Base-by-base conservation (phyloP, 768 basidiomycete species). In the Lactarius trivialis region DNA sequence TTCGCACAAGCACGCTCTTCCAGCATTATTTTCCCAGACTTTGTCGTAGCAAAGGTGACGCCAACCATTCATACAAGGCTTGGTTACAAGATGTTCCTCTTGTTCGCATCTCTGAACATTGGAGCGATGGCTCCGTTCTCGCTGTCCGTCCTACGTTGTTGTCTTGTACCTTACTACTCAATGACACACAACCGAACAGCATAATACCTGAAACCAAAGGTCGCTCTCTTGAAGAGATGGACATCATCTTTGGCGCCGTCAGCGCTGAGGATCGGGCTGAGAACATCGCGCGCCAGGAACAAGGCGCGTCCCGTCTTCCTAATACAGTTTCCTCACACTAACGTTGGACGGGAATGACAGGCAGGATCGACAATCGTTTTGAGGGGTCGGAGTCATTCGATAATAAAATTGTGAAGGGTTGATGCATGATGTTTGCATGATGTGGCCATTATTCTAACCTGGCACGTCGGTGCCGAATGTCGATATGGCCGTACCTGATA, bases 21-120 rank as follows among this genome's bases (percentile, higher is more conserved):
- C 14, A 21, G 33, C 30, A 19, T 24, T 24, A 24, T 37, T 24
- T 1, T 45, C 32, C 15, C 60, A 87, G 86, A 88, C 72, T 90
- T 89, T 65, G 82, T 85, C 57, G 78, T 91, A 21, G 78, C 86
- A 4, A 89, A 88, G 73, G 79, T 84, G 45, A 89, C 88, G 11
- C 89, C 85, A 3, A 77, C 78, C 28, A 76, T 91, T 65, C 81
- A 81, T 34, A 79, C 81, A 0, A 73, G 78, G 58, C 74, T 91
- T 7, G 85, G 85, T 0, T 91, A 81, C 73, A 89, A 90, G 73
- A 76, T 90, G 56, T 91, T 90, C 76, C 72, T 91, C 68, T 82
- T 89, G 80, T 91, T 90, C 69, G 89, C 77, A 1, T 76, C 88
- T 26, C 81, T 91, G 73, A 89, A 91, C 73, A 76, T 90, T 43